A percentile compares a stretch with the other conserved stretches of the same genome.
Evolutionary conservation across 2,329 filamentous ascomycete species (phyloP).

Genomic region (Stylonectria norvegica): DNA sequence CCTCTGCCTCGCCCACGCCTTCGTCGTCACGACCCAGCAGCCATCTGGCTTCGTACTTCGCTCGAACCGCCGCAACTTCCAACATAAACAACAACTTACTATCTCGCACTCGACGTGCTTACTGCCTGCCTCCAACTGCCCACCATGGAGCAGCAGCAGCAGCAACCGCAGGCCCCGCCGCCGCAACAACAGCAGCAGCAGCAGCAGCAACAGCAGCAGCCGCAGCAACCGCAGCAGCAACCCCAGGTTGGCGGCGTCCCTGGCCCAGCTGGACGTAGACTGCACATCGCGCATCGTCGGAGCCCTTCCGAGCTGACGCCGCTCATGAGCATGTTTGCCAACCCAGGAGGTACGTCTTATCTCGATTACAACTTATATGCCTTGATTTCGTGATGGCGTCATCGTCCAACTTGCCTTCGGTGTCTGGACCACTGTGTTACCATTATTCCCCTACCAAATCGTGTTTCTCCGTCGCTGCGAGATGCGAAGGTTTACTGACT

Average conservation of each 20-base stretch:
- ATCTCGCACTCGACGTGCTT: conserved; percentile 40
- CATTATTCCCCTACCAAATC: too few species aligned
- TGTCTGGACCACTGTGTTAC: too few species aligned
- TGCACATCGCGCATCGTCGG: conserved; percentile 95
- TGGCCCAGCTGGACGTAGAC: conserved; percentile 79
- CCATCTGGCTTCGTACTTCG: conserved; percentile 13
- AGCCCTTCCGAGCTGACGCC: conserved; percentile 97
- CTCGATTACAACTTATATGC: neutral
- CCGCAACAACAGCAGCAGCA: conserved; percentile 53
- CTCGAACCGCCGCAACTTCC: conserved; percentile 20
- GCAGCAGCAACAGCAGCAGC: conserved; percentile 46
- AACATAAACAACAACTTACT: conserved; percentile 17
- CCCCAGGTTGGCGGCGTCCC: conserved; percentile 55
- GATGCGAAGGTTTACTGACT: too few species aligned
- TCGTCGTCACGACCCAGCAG: conserved; percentile 20
- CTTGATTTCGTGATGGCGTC: conserved; percentile 3
- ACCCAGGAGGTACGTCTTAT: conserved; percentile 61
- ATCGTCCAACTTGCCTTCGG: conserved; percentile 6
- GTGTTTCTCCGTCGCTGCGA: too few species aligned
- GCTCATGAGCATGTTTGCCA: conserved; percentile 86
- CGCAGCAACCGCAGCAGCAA: conserved; percentile 44
- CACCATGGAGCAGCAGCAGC: conserved; percentile 55
- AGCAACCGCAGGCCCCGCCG: conserved; percentile 1
- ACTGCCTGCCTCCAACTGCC: conserved; percentile 40
- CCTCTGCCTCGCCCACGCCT: neutral